Conservation (phyloP, 1,284 basidiomycete genomes). For the Marasmius sp. region DNA sequence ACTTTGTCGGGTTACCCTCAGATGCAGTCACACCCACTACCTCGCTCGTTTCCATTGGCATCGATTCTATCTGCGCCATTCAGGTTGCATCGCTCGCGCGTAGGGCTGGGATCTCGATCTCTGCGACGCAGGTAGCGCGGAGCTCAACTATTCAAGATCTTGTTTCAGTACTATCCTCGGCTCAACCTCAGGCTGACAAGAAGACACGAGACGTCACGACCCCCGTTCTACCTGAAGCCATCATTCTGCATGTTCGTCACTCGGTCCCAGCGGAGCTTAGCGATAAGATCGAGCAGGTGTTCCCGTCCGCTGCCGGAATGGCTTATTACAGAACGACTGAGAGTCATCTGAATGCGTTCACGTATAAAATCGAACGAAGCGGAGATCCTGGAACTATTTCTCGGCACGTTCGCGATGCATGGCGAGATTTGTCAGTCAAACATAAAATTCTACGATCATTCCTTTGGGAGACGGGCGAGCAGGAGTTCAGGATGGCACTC, state of each 20-base stretch:
- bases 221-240: neutral
- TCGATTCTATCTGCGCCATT: slow-evolving; percentile 56
- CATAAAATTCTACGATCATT: slow-evolving; percentile 4
- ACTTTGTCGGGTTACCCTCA: slow-evolving; percentile 11
- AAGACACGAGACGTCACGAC: neutral
- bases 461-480: neutral
- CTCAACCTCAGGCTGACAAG: neutral
- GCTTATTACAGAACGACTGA: slow-evolving; percentile 20
- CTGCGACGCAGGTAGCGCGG: slow-evolving; percentile 39
- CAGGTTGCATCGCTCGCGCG: slow-evolving; percentile 41
- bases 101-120: slow-evolving; percentile 33
- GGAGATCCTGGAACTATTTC: neutral
- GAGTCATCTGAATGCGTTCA: neutral
- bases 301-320: slow-evolving; percentile 33
- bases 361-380: neutral
- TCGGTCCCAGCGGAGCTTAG: neutral
- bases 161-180: slow-evolving; percentile 16
- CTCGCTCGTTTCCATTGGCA: slow-evolving; percentile 40
- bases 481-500: neutral
- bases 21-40: slow-evolving; percentile 28
- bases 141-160: slow-evolving; percentile 39
- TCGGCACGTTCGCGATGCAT: neutral
- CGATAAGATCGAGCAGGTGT: slow-evolving; percentile 21
- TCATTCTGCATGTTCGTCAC: neutral
- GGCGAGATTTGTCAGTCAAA: neutral